Conservation (phyloP, 2,329 filamentous ascomycete species). For the Xylaria sp. region DNA sequence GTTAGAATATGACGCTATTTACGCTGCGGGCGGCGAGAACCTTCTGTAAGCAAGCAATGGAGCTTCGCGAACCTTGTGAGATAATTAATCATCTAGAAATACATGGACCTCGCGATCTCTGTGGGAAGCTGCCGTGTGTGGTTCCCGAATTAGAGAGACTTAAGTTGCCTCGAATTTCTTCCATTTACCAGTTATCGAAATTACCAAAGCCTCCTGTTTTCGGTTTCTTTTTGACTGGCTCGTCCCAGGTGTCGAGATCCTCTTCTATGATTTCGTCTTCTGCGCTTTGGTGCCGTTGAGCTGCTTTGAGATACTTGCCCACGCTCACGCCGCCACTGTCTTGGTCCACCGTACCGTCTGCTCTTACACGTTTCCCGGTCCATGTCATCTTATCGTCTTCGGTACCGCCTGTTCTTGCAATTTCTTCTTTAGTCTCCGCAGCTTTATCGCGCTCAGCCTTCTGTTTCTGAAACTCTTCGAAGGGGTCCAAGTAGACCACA, state of each 20-base stretch:
- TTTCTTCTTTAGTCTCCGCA: constrained; percentile 69
- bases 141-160: neutral
- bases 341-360: constrained; percentile 68
- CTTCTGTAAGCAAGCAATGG: neutral
- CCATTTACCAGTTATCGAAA: constrained; percentile 85
- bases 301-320: constrained; percentile 85
- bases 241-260: constrained; percentile 71
- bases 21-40: neutral
- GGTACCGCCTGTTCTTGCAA: constrained; percentile 73
- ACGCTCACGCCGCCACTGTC: constrained; percentile 59
- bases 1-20: neutral
- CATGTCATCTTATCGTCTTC: constrained; percentile 93
- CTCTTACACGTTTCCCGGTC: constrained; percentile 91
- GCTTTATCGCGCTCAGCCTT: constrained; percentile 71
- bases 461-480: constrained; percentile 89
- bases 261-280: constrained; percentile 71
- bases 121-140: neutral
- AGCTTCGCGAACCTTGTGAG: neutral
- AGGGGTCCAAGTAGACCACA: constrained; percentile 90
- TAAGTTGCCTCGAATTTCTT: neutral
- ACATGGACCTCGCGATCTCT: neutral
- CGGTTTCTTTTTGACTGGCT: constrained; percentile 83
- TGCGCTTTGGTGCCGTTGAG: constrained; percentile 53
- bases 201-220: constrained; percentile 89
- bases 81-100: neutral